Evolutionary conservation across 352 stramenopile genomes (phyloP).

Genomic region (Phytophthora rubi): DNA sequence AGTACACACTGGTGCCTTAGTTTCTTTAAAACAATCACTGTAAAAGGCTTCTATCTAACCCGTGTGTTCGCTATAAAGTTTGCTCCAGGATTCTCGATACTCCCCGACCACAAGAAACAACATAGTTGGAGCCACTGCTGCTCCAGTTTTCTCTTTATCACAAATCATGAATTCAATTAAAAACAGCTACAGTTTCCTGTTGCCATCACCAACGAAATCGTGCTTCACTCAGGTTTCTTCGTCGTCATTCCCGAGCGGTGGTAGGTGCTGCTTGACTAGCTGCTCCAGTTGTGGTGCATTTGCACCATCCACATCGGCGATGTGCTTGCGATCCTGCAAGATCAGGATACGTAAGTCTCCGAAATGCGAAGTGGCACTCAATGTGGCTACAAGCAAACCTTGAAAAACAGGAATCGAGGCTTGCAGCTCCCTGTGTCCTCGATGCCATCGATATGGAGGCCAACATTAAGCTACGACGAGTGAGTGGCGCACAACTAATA

Average conservation of each 20-base stretch:
- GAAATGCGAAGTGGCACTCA: not conserved
- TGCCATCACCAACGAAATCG: not conserved
- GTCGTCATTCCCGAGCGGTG: constrained; percentile 55
- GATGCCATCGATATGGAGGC: constrained; percentile 53
- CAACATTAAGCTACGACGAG: constrained; percentile 52
- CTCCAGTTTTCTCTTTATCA: not conserved
- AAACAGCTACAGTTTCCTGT: not conserved
- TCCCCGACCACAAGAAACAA: not conserved
- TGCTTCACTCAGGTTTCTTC: constrained; percentile 43
- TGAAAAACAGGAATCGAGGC: constrained; percentile 68
- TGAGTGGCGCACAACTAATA: constrained; percentile 1
- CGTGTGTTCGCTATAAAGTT: not conserved
- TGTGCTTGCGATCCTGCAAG: constrained; percentile 58
- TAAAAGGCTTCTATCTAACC: constrained; percentile 19
- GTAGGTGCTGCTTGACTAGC: constrained; percentile 68
- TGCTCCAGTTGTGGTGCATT: constrained; percentile 71
- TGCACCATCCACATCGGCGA: constrained; percentile 63
- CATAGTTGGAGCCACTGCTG: not conserved
- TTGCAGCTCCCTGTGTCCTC: constrained; percentile 72
- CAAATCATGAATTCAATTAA: not conserved
- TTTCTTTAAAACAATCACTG: not conserved
- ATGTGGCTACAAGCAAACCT: constrained; percentile 31
- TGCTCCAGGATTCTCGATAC: not conserved
- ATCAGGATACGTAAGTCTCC: not conserved
- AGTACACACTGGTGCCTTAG: constrained; percentile 16